Conservation (phyloP, 768 basidiomycete species). For the Hortiboletus campestris region DNA sequence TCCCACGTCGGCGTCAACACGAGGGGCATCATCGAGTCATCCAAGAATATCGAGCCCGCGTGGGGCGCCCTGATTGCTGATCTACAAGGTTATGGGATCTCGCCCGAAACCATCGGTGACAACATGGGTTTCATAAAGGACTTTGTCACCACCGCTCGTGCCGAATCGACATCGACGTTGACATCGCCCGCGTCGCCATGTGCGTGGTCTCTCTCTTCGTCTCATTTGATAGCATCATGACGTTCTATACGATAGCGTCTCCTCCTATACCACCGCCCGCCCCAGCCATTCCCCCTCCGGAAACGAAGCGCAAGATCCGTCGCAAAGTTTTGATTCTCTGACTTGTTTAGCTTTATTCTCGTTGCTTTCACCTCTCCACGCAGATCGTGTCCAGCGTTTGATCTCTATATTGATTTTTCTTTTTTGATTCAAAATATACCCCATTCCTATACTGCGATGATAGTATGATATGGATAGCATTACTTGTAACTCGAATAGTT, state of each 20-base stretch:
- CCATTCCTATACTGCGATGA: conserved; percentile 8
- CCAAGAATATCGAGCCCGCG: conserved; percentile 50
- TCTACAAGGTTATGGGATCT: conserved; percentile 40
- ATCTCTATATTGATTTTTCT: conserved; percentile 3
- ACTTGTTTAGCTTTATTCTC: background rate
- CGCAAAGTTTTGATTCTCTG: conserved; percentile 31
- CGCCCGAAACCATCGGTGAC: conserved; percentile 28
- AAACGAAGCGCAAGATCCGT: conserved; percentile 32
- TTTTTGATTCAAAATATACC: conserved; percentile 15
- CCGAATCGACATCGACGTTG: background rate
- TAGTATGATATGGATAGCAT: conserved; percentile 22
- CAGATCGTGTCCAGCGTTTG: background rate
- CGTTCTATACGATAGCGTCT: conserved; percentile 1
- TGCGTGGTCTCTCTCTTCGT: conserved; percentile 2
- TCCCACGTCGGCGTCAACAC: conserved; percentile 60
- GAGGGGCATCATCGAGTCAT: conserved; percentile 51
- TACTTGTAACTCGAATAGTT: conserved; percentile 17
- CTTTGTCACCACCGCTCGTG: conserved; percentile 16
- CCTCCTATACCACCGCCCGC: conserved; percentile 10
- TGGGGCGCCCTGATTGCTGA: conserved; percentile 50
- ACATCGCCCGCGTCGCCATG: conserved; percentile 4
- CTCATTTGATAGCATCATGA: background rate
- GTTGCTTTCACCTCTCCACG: background rate
- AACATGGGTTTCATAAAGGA: conserved; percentile 38
- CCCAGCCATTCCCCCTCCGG: conserved; percentile 11